Percentiles rank a stretch among this genome's conserved stretches.
These are phyloP conservation scores for Pulveroboletus sp. DNA, from an alignment of 768 basidiomycete genomes.

Conservation along the genomic window DNA sequence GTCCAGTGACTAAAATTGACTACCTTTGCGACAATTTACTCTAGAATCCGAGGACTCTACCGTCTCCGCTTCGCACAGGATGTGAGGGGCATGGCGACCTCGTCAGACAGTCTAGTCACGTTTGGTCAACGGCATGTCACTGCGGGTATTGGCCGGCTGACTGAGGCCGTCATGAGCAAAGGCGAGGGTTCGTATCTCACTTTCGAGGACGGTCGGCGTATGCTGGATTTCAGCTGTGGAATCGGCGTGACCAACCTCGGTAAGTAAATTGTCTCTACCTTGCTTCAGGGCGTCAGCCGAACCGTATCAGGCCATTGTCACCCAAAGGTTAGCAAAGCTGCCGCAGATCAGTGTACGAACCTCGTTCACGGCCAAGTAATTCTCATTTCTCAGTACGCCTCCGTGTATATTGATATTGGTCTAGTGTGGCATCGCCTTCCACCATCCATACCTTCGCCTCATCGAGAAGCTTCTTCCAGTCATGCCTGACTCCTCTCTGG, in stretches of 20 bases:
- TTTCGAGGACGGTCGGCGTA: conserved; percentile 66
- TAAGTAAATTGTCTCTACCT: conserved; percentile 26
- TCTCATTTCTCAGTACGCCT: background rate
- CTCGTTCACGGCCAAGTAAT: conserved; percentile 76
- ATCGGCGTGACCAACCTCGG: conserved; percentile 88
- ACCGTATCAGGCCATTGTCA: conserved; percentile 72
- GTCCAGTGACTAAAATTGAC: conserved; percentile 2
- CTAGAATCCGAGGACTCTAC: conserved; percentile 1
- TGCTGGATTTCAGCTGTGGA: conserved; percentile 86
- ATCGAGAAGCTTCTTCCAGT: conserved; percentile 81
- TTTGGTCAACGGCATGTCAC: conserved; percentile 47
- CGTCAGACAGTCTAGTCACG: conserved; percentile 21
- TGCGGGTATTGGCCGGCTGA: conserved; percentile 39
- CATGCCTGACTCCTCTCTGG: conserved; percentile 89
- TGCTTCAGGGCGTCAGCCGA: background rate
- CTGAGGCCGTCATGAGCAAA: conserved; percentile 58
- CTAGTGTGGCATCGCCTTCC: conserved; percentile 87
- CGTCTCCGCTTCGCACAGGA: background rate
- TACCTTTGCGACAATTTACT: background rate
- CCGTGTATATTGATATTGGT: background rate
- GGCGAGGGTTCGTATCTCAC: conserved; percentile 73
- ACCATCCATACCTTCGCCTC: conserved; percentile 82
- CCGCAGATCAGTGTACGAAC: conserved; percentile 82
- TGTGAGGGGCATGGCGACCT: conserved; percentile 20
- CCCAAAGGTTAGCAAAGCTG: conserved; percentile 81